Evolutionary conservation across 352 stramenopile species (phyloP), one percentile per base, ranked within the genome.

Genomic region (Globisporangium abappressorium): DNA sequence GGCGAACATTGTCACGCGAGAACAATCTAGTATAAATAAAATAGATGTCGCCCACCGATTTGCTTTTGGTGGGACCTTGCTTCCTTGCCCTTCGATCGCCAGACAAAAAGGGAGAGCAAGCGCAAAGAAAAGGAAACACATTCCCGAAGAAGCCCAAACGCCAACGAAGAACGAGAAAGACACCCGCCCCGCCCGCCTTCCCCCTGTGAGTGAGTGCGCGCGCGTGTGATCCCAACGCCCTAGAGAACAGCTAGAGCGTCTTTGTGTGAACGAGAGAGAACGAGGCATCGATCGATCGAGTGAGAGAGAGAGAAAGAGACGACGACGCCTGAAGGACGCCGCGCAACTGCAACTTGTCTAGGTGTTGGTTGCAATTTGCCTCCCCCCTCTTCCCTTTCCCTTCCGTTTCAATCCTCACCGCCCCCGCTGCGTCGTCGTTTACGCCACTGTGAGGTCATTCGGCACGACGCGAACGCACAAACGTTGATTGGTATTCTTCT

Each of bases 371-470:
- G 55, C 55, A 61, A 30, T 61, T 12, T n/a, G 55, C 33, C 56
- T 14, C 20, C 1, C 56, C 7, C 20, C 9, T 22, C 30, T 49
- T 38, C 30, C 20, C 9, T 33, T 62, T 56, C 43, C 22, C 28
- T 62, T 62, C 56, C 33, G n/a, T 62, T 62, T 62, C 56, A 62
- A 62, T 62, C 56, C 22, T 51, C 43, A 5, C 9, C 18, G 15
- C 15, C 15, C 26, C 33, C 33, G 56, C 33, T 24, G 33, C 43
- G 30, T 22, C 33, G 56, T 49, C 56, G 5, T 41, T n/a, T n/a
- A 51, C 34, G 1, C 28, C 54, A 15, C 14, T 24, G 56, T 38
- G 30, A 26, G 15, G 2, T 30, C 30, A 36, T 5, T 61, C 55
- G 30, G 12, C 11, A 20, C 33, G 55, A n/a, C 51, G 14, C 26